Base-by-base conservation (phyloP, 139 green algal genomes). In the Edaphochlamys debaryana region DNA sequence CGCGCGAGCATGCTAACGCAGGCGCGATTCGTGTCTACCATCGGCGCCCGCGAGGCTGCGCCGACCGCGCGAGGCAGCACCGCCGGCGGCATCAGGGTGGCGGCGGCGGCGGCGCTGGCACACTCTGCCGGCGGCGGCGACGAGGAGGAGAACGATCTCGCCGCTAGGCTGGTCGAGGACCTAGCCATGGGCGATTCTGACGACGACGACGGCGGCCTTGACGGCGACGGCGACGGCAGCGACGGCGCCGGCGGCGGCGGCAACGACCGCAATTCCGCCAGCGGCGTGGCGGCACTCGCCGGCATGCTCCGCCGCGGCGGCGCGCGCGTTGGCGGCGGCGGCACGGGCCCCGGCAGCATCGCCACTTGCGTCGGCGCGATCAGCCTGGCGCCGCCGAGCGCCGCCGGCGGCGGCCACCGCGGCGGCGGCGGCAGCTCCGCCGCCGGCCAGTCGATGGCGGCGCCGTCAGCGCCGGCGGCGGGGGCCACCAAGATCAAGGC, bases 201-300 rank as follows among this genome's bases (percentile, higher is more conserved):
- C 40, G 60, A 66, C n/a, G 41, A n/a, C 60, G 29, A 29, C n/a
- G 45, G 63, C 32, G 63, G 17, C n/a, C 45, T 7, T 42, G 30
- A 32, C 60, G 42, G 30, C 42, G 34, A 30, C 64, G 62, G 62
- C 62, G 30, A 3, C 74, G 45, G 3, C 36, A 37, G 71, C 52
- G n/a, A 30, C 34, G 36, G 23, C 63, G 29, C 0, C 9, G 23
- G 8, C 38, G 15, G 27, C 37, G 29, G 37, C 37, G 19, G 19
- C 52, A 20, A 4, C 17, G 56, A 80, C 29, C 37, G 73, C 48
- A 17, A 3, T 13, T 67, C 72, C 5, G 34, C 63, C 34, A 42
- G 23, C 3, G 76, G 76, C 32, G 76, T 82, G 11, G 62, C 76
- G n/a, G 76, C 76, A 34, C 76, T 82, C 42, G 56, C 34, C 13